Conservation (phyloP, 1,139 yeast genomes). For the Candida frijolesensis region DNA sequence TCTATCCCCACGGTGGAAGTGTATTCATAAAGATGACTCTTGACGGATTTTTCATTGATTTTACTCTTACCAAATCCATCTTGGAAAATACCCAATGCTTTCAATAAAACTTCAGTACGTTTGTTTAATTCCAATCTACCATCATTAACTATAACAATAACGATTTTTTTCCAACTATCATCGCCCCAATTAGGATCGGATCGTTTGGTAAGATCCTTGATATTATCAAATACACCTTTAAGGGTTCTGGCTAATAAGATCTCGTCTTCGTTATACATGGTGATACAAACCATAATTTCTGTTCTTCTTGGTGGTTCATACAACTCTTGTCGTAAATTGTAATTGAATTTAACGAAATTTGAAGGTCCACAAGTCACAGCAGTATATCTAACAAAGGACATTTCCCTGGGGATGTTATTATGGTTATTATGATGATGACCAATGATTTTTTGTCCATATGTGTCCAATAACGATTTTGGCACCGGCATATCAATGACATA, state of each 20-base stretch:
- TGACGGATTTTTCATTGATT: constrained; percentile 69
- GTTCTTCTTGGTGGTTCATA: constrained; percentile 70
- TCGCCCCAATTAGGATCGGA: constrained; percentile 75
- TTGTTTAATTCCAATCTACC: constrained; percentile 73
- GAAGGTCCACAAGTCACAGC: constrained; percentile 83
- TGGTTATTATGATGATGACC: constrained; percentile 31
- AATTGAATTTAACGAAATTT: constrained; percentile 56
- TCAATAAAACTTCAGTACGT: constrained; percentile 62
- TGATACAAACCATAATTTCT: constrained; percentile 72
- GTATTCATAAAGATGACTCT: constrained; percentile 77
- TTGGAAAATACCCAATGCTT: constrained; percentile 77
- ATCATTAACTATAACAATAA: constrained; percentile 73
- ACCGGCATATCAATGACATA: constrained; percentile 81
- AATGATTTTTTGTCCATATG: constrained; percentile 51
- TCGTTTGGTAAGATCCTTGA: constrained; percentile 58
- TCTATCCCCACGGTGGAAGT: constrained; percentile 79
- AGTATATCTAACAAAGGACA: constrained; percentile 75
- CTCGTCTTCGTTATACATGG: constrained; percentile 84
- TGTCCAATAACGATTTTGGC: constrained; percentile 57
- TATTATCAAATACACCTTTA: constrained; percentile 76
- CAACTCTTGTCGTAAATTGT: constrained; percentile 67
- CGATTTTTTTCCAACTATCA: constrained; percentile 80
- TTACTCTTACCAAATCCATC: constrained; percentile 81
- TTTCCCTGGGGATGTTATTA: constrained; percentile 47
- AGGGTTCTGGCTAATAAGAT: constrained; percentile 69